A percentile compares a stretch with the other conserved stretches of the same genome.
Conservation (phyloP, 108 stramenopile species). For the Fragilariopsis cylindrus region DNA sequence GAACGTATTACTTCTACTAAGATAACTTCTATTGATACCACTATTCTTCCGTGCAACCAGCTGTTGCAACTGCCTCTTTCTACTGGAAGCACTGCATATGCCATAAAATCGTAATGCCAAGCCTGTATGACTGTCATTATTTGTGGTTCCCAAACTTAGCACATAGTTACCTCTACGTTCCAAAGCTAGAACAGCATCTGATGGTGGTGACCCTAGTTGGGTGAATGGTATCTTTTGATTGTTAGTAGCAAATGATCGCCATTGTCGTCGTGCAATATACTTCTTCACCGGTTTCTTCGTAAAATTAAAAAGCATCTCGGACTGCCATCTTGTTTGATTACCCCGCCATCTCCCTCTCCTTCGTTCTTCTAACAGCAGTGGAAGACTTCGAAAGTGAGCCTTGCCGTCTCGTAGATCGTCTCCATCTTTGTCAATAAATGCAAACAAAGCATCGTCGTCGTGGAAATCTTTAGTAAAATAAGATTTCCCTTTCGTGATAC, state of each 20-base stretch:
- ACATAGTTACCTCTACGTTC: conserved; percentile 39
- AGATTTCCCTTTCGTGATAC: not conserved
- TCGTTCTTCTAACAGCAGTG: conserved; percentile 21
- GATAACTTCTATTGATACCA: not conserved
- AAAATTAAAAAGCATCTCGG: conserved; percentile 14
- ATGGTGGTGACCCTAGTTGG: conserved; percentile 29
- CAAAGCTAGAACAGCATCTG: conserved; percentile 44
- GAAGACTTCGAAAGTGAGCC: not conserved
- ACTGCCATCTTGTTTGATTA: conserved; percentile 18
- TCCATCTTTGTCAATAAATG: conserved; percentile 33
- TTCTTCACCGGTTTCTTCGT: conserved; percentile 17
- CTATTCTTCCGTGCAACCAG: not conserved
- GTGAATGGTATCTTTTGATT: conserved; percentile 37
- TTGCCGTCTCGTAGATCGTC: conserved; percentile 18
- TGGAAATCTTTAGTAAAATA: not conserved
- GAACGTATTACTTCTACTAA: not conserved
- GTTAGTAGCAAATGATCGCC: conserved; percentile 22
- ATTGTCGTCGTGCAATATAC: conserved; percentile 18
- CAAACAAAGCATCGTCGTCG: conserved; percentile 23
- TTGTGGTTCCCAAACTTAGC: conserved; percentile 31
- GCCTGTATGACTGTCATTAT: not conserved
- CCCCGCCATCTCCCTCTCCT: not conserved
- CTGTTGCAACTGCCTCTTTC: conserved; percentile 1
- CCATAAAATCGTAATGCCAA: conserved; percentile 38
- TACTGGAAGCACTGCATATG: conserved; percentile 13